Evolutionary conservation across 768 basidiomycete genomes (phyloP).

Genomic region (Cantharellus cinnabarinus): DNA sequence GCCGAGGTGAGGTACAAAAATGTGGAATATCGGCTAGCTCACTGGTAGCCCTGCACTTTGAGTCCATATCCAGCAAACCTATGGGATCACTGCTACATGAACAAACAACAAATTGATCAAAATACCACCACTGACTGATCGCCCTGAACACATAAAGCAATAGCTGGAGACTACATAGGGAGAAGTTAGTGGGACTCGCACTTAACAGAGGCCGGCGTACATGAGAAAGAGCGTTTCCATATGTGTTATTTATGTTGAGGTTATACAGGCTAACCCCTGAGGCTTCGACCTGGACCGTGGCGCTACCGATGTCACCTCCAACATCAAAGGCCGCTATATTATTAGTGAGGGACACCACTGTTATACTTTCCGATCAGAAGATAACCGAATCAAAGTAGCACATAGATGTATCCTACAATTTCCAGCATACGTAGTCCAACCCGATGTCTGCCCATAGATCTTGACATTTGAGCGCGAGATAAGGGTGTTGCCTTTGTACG

Average conservation of each 20-base stretch:
- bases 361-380: background rate
- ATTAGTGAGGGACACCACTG: background rate
- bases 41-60: conserved; percentile 6
- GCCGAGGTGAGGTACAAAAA: background rate
- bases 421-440: background rate
- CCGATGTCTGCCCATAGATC: conserved; percentile 8
- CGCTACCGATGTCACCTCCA: conserved; percentile 8
- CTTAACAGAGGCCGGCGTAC: background rate
- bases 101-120: background rate
- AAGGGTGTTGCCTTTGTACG: conserved; percentile 4
- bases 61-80: conserved; percentile 7
- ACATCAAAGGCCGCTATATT: conserved; percentile 7
- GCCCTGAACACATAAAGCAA: conserved; percentile 3
- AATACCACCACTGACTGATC: background rate
- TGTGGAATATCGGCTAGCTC: background rate
- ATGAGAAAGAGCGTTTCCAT: background rate
- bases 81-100: background rate
- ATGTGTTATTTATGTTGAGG: conserved; percentile 7
- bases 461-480: conserved; percentile 6
- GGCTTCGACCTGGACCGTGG: conserved; percentile 8
- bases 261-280: conserved; percentile 8
- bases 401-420: background rate
- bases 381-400: no score
- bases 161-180: conserved; percentile 1
- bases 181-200: background rate